Evolutionary conservation across 768 basidiomycete species (phyloP).

Genomic region (Leccinellum luteum): DNA sequence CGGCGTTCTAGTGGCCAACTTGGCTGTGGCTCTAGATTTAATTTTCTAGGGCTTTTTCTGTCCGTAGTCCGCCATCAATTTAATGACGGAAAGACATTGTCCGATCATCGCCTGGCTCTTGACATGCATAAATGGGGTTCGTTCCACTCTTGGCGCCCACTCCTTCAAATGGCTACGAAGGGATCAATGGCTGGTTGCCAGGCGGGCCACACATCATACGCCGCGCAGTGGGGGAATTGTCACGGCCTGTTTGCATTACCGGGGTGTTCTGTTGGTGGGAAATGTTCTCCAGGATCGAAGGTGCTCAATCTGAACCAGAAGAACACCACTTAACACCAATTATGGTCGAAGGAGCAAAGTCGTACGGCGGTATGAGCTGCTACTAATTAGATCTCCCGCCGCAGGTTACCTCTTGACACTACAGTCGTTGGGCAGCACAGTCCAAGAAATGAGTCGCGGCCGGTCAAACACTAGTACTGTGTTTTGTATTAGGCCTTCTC

Average conservation of each 20-base stretch:
- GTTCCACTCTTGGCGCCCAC: neutral
- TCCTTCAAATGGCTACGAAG: neutral
- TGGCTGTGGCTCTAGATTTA: neutral
- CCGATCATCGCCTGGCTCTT: constrained; percentile 8
- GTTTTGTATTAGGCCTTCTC: neutral
- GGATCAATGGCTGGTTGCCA: neutral
- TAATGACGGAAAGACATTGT: neutral
- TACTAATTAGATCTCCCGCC: neutral
- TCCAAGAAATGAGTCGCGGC: neutral
- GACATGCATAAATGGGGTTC: constrained; percentile 3
- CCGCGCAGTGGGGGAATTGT: neutral
- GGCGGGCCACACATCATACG: neutral
- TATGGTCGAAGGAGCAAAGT: neutral
- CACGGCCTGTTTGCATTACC: neutral
- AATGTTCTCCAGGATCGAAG: neutral
- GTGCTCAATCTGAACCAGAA: neutral
- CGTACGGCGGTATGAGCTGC: constrained; percentile 2
- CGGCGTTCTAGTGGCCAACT: neutral
- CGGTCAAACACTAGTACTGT: neutral
- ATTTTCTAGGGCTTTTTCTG: neutral
- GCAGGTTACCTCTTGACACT: neutral
- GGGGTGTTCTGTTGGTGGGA: neutral
- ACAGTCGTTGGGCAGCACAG: neutral
- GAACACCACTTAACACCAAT: neutral
- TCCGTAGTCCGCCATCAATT: neutral